These are phyloP conservation scores for Teratosphaeria gauchensis DNA, from an alignment of 2,329 filamentous ascomycete genomes.

Conservation along the genomic window DNA sequence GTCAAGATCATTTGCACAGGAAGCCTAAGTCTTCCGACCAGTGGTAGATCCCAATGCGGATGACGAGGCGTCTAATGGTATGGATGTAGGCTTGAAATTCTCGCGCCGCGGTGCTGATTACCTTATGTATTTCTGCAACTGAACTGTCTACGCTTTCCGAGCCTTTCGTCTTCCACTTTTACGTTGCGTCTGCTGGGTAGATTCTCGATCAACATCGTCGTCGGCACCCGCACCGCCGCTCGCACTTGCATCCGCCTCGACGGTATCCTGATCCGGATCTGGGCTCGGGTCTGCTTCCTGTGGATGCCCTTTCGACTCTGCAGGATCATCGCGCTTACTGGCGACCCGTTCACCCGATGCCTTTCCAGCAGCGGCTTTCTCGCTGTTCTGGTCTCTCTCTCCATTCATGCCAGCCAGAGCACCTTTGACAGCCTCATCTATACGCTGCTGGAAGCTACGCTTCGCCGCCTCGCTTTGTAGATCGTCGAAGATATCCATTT, in stretches of 20 bases:
- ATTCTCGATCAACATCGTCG: not conserved
- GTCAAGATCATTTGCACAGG: too few relatives aligned
- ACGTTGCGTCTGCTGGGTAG: conserved; percentile 4
- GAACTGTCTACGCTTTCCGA: not conserved
- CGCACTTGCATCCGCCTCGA: not conserved
- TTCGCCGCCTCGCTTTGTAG: conserved; percentile 47
- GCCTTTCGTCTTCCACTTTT: conserved; percentile 4
- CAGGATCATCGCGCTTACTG: not conserved
- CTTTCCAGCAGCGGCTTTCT: not conserved
- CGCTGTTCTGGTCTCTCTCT: not conserved
- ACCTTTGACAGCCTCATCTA: conserved; percentile 27
- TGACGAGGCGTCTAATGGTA: too few relatives aligned
- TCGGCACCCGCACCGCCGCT: not conserved
- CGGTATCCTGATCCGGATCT: not conserved
- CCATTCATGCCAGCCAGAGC: conserved; percentile 9
- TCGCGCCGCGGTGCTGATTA: not conserved
- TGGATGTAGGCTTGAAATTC: too few relatives aligned
- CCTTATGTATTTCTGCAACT: not conserved
- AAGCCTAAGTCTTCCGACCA: too few relatives aligned
- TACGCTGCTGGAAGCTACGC: conserved; percentile 40
- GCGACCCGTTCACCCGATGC: not conserved
- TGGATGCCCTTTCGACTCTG: not conserved
- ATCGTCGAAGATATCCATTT: conserved; percentile 46
- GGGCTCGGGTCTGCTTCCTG: not conserved
- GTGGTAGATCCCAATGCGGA: too few relatives aligned